Evolutionary conservation across 495 filamentous ascomycete genomes (phyloP).

Genomic region (Penicillium crystallinum): DNA sequence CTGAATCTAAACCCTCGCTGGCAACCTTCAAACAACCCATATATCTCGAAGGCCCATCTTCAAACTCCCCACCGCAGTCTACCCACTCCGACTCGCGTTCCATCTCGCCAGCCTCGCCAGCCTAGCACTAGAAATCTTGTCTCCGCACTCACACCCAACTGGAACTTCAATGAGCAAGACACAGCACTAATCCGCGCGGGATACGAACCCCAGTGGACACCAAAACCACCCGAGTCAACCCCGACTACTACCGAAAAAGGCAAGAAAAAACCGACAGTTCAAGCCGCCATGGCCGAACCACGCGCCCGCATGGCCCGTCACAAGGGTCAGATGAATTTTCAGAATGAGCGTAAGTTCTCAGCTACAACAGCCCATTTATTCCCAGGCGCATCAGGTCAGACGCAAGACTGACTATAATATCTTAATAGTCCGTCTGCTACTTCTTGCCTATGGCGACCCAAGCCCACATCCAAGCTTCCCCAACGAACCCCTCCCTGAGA

Average conservation of each 20-base stretch:
- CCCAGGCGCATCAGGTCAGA: background rate
- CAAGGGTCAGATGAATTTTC: conserved; percentile 86
- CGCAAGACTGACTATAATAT: conserved; percentile 1
- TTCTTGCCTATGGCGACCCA: conserved; percentile 82
- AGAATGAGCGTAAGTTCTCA: conserved; percentile 67
- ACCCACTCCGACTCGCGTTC: conserved; percentile 2
- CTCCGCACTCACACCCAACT: conserved; percentile 10
- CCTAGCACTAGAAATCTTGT: conserved; percentile 12
- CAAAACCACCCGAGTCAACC: conserved; percentile 1
- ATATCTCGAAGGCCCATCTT: too few relatives aligned
- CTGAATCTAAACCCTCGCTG: background rate
- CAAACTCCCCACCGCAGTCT: too few relatives aligned
- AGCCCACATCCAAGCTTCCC: conserved; percentile 39
- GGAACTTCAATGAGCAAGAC: conserved; percentile 19
- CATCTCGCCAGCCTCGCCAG: background rate
- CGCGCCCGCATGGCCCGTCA: conserved; percentile 73
- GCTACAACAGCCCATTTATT: background rate
- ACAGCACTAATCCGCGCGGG: conserved; percentile 22
- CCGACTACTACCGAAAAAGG: background rate
- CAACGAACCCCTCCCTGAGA: conserved; percentile 65
- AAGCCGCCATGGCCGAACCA: conserved; percentile 54
- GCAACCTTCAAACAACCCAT: background rate
- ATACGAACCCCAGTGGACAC: conserved; percentile 22
- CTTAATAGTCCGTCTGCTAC: conserved; percentile 63
- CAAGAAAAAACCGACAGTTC: background rate